A percentile compares a stretch with the other conserved stretches of the same genome.
phyloP scores from a whole-genome alignment of 2,329 filamentous ascomycete species.

The Aspergillus sp. region DNA sequence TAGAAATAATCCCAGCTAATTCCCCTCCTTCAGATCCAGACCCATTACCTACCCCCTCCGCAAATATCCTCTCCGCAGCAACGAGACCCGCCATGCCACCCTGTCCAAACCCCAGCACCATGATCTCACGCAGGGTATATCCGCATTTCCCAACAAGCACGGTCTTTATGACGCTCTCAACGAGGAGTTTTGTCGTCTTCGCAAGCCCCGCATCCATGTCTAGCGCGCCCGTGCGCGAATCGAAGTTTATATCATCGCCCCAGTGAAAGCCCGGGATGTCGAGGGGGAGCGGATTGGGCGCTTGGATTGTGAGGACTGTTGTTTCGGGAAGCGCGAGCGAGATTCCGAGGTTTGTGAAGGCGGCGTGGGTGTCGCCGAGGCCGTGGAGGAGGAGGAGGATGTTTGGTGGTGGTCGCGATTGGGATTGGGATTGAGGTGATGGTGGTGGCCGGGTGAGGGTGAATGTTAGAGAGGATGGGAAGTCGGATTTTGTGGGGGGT shows the following conservation, averaged over 20 bases:
- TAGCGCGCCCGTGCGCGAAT: constrained; percentile 51
- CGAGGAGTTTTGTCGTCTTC: constrained; percentile 49
- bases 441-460: constrained; percentile 39
- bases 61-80: constrained; percentile 48
- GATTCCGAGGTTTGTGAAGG: constrained; percentile 69
- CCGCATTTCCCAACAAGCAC: constrained; percentile 58
- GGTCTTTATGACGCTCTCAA: constrained; percentile 52
- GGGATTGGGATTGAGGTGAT: constrained; percentile 31
- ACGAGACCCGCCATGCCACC: constrained; percentile 64
- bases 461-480: constrained; percentile 45
- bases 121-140: constrained; percentile 59
- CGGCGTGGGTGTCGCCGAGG: constrained; percentile 70
- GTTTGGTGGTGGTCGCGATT: constrained; percentile 62
- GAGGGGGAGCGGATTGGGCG: constrained; percentile 67
- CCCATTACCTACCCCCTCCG: neutral
- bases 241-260: constrained; percentile 65
- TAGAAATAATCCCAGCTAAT: constrained; percentile 40
- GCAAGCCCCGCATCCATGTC: constrained; percentile 64
- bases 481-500: constrained; percentile 45
- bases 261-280: constrained; percentile 67
- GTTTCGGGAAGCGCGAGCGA: constrained; percentile 75
- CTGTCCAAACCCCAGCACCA: constrained; percentile 68
- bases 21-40: constrained; percentile 7
- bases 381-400: constrained; percentile 82
- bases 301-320: constrained; percentile 71